Evolutionary conservation across 225 moss, liverwort and hornwort species (phyloP), one percentile per base, ranked within the genome.

Genomic region (Rhytidiadelphus loreus): DNA sequence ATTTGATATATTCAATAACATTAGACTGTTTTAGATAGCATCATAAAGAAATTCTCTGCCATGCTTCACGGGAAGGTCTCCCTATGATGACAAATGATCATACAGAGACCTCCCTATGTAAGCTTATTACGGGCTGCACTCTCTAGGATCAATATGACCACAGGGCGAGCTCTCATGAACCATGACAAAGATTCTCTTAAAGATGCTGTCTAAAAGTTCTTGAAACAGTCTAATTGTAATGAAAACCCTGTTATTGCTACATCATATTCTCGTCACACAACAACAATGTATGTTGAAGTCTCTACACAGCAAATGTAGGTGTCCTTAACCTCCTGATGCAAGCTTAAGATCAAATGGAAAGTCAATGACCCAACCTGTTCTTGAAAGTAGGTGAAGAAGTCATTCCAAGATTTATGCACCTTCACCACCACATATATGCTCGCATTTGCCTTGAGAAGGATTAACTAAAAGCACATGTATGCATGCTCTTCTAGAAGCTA

Each of bases 401-500:
- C 96, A 28, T 77, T 92, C 99, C 97, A 97, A n/a, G 95, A 96
- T 77, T 93, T 92, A 87, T 99, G 99, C 87, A 99, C 96, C 91
- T 96, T 97, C 86, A 99, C 99, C 58, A 99, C 99, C 58, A 99
- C 99, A 88, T 95, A 99, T 97, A 97, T 98, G 93, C 43, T 53
- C n/a, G 48, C 84, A 84, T 80, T 62, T 37, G 23, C 37, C 70
- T 89, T 93, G 92, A 88, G 93, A 88, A 88, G 90, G 88, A 88
- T 41, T 60, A 88, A 90, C 88, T 28, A 55, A 83, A 86, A 74
- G 62, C 57, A 88, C 63, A 83, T 59, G n/a, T n/a, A n/a, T n/a
- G 79, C 46, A 87, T 61, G 56, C 8, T 79, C 83, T 88, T 58
- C 60, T 71, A 63, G 72, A 52, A 41, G 58, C 86, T 70, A 70